Percentiles rank a stretch among this genome's conserved stretches.
phyloP scores from a whole-genome alignment of 148 eudicot species.

The Cornus kousa region DNA sequence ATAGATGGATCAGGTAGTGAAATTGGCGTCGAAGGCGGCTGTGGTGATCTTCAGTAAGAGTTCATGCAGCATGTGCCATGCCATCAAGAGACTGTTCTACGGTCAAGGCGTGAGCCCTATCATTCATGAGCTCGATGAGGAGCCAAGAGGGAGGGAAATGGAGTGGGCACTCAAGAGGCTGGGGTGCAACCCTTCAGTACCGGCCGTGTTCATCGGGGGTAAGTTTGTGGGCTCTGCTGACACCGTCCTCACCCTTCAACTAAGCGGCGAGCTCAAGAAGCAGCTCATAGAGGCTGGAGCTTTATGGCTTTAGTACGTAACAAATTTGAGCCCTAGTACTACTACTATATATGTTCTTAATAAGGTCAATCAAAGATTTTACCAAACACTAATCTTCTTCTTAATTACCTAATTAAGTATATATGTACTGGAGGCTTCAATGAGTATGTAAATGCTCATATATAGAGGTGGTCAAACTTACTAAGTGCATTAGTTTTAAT shows the following conservation, averaged over 20 bases:
- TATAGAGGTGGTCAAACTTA: background rate
- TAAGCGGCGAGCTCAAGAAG: conserved; percentile 36
- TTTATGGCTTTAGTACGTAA: conserved; percentile 31
- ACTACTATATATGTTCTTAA: background rate
- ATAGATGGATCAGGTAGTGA: conserved; percentile 35
- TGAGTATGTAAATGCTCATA: background rate
- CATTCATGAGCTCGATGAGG: conserved; percentile 44
- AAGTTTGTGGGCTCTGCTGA: conserved; percentile 40
- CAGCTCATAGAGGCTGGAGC: conserved; percentile 52
- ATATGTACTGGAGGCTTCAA: background rate
- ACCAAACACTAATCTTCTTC: background rate
- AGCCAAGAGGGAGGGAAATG: conserved; percentile 37
- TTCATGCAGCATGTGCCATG: conserved; percentile 50
- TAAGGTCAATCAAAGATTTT: conserved; percentile 4
- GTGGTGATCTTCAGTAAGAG: conserved; percentile 56
- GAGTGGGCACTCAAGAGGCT: conserved; percentile 36
- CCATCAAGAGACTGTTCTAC: conserved; percentile 44
- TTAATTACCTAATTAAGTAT: no score
- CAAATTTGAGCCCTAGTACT: background rate
- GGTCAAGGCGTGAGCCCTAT: conserved; percentile 50
- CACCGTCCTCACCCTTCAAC: conserved; percentile 38
- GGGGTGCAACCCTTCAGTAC: conserved; percentile 47
- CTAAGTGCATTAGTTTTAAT: background rate
- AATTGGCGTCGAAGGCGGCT: conserved; percentile 35
- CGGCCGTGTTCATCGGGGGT: conserved; percentile 51